A percentile compares a stretch with the other conserved stretches of the same genome.
These are phyloP conservation scores for Evernia prunastri DNA, from an alignment of 495 filamentous ascomycete genomes.

Conservation along the genomic window DNA sequence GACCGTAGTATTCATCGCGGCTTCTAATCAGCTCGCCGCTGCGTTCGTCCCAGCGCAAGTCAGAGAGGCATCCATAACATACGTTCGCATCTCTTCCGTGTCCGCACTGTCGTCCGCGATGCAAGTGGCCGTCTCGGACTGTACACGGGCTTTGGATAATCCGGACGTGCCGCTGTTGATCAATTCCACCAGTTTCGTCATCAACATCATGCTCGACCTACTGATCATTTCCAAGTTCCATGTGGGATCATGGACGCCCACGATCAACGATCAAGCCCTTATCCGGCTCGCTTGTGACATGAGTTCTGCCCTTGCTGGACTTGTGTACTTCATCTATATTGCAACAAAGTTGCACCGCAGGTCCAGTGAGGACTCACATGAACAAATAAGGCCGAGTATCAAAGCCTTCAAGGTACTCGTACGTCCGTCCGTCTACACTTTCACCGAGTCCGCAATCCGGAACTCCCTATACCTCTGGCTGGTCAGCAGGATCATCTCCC, in stretches of 20 bases:
- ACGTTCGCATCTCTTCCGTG: slow-evolving; percentile 61
- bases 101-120: slow-evolving; percentile 55
- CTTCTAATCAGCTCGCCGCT: slow-evolving; percentile 47
- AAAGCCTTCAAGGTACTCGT: slow-evolving; percentile 45
- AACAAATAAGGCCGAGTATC: slow-evolving; percentile 33
- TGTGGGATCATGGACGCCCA: slow-evolving; percentile 47
- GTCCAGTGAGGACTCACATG: slow-evolving; percentile 9
- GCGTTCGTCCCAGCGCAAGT: slow-evolving; percentile 59
- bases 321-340: slow-evolving; percentile 52
- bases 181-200: slow-evolving; percentile 51
- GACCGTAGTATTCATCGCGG: slow-evolving; percentile 54
- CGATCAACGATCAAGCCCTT: slow-evolving; percentile 55
- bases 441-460: slow-evolving; percentile 58
- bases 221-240: slow-evolving; percentile 65
- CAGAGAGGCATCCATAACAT: slow-evolving; percentile 49
- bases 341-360: slow-evolving; percentile 29
- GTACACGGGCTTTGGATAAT: slow-evolving; percentile 61
- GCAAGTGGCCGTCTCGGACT: slow-evolving; percentile 54
- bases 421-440: slow-evolving; percentile 51
- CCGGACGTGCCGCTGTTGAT: slow-evolving; percentile 70
- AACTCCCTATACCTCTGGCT: slow-evolving; percentile 72
- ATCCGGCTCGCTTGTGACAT: slow-evolving; percentile 58
- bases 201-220: slow-evolving; percentile 67
- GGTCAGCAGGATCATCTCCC: slow-evolving; percentile 53
- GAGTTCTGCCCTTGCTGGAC: slow-evolving; percentile 48